Base-by-base conservation (phyloP, 2,329 filamentous ascomycete species). In the Metarhizium brunneum region DNA sequence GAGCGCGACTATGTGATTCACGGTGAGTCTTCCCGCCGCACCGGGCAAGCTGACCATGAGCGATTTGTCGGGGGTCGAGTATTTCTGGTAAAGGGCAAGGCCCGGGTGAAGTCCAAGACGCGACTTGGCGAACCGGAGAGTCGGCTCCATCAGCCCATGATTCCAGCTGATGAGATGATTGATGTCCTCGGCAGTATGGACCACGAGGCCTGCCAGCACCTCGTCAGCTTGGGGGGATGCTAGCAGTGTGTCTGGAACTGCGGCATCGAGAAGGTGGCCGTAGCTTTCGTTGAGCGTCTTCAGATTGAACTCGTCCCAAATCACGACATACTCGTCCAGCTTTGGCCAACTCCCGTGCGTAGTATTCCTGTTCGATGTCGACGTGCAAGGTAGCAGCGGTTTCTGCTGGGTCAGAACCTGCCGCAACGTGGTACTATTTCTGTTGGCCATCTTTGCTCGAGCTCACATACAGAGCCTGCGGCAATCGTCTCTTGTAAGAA, bases 41-140 rank as follows among this genome's bases (percentile, higher is more conserved):
- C 16, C n/a, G n/a, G 42, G 42, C 5, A 25, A 18, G 1, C 0
- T 11, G 16, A 1, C 2, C 1, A 45, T 5, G 1, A 11, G 6
- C 3, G 1, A 20, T 20, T 2, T 20, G n/a, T 45, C 42, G n/a
- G 42, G 16, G 2, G 18, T 20, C 42, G 42, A 18, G 5, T 45
- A 20, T 7, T 11, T 1, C 1, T 45, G n/a, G 16, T 1, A 1
- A 8, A 45, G 16, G 7, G 1, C 6, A 1, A 10, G 1, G 16
- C n/a, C n/a, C 2, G 3, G 6, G n/a, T 3, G 4, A 3, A 45
- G 42, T 4, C 18, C 18, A 7, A 45, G 42, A 25, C 11, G 2
- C n/a, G 10, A 1, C 18, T 25, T 45, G 42, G n/a, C 18, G 42
- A 45, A 6, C 14, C 3, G 5, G 18, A 45, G 8, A 4, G 42